Percentiles rank a stretch among this genome's conserved stretches.
Evolutionary conservation across 768 basidiomycete species (phyloP).

Genomic region (Suillus plorans): DNA sequence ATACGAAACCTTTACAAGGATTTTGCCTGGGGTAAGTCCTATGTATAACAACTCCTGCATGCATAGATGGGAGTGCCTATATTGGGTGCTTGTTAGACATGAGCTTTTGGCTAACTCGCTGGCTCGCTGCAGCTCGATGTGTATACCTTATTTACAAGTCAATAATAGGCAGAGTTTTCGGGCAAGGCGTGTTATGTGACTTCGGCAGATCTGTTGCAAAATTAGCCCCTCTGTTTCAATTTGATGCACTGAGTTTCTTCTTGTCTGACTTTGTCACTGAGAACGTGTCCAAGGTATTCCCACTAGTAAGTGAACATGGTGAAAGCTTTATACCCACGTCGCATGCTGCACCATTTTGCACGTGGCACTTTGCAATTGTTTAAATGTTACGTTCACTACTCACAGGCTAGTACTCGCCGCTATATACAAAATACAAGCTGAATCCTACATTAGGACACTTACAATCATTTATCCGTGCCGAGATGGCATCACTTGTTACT

Average conservation of each 20-base stretch:
- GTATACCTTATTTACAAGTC: not conserved
- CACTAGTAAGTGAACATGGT: not conserved
- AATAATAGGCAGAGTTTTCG: not conserved
- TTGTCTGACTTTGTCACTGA: not conserved
- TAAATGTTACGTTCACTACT: no score
- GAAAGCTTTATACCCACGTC: not conserved
- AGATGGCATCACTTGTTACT: not conserved
- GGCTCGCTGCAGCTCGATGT: not conserved
- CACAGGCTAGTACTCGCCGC: no score
- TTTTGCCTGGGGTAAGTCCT: not conserved
- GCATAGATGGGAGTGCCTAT: not conserved
- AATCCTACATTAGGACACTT: not conserved
- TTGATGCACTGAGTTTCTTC: not conserved
- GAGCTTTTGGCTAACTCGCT: not conserved
- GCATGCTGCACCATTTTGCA: not conserved
- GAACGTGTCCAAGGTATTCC: not conserved
- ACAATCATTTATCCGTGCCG: not conserved
- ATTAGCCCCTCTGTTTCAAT: not conserved
- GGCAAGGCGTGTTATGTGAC: not conserved
- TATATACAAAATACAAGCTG: no score
- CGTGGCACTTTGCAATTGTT: not conserved
- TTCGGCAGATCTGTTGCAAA: not conserved
- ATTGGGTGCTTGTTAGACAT: not conserved
- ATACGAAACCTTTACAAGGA: slow-evolving; percentile 69
- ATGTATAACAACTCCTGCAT: not conserved